Evolutionary conservation across 2,329 filamentous ascomycete genomes (phyloP).

Genomic region (Coleophoma cylindrospora): DNA sequence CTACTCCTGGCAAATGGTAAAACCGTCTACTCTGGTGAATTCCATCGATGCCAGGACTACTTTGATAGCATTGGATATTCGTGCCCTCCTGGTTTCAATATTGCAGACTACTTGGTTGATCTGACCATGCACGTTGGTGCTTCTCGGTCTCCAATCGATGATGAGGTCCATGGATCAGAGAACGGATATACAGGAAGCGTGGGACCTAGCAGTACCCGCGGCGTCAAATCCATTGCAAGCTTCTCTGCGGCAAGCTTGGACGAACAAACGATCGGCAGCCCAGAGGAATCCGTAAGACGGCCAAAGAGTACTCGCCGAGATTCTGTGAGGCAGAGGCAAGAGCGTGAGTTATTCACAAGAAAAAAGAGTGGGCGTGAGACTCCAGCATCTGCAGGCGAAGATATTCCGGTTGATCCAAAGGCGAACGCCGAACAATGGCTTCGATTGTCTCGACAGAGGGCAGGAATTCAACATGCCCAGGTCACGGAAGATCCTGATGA

Average conservation of each 20-base stretch:
- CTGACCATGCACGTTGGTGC: slow-evolving; percentile 91
- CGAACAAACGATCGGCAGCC: slow-evolving; percentile 51
- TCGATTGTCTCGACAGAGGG: slow-evolving; percentile 46
- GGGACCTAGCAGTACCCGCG: slow-evolving; percentile 79
- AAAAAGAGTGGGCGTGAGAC: slow-evolving; percentile 64
- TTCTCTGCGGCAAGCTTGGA: slow-evolving; percentile 71
- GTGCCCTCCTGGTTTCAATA: slow-evolving; percentile 96
- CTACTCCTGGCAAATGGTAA: slow-evolving; percentile 84
- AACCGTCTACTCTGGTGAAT: slow-evolving; percentile 90
- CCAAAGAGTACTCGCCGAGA: slow-evolving; percentile 68
- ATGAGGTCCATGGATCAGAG: slow-evolving; percentile 52
- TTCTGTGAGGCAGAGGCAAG: slow-evolving; percentile 81
- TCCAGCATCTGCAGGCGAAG: slow-evolving; percentile 59
- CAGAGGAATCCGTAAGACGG: slow-evolving; percentile 54
- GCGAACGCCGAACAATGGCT: slow-evolving; percentile 53
- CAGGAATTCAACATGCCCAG: slow-evolving; percentile 49
- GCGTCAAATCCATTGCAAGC: slow-evolving; percentile 87
- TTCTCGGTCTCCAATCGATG: slow-evolving; percentile 46
- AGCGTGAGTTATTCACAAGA: slow-evolving; percentile 83
- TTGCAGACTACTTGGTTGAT: slow-evolving; percentile 95
- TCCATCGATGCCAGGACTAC: slow-evolving; percentile 82
- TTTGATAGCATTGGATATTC: slow-evolving; percentile 89
- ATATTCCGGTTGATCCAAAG: slow-evolving; percentile 35
- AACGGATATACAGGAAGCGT: slow-evolving; percentile 63
- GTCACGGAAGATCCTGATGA: slow-evolving; percentile 67